These are phyloP conservation scores for Candida corydali DNA, from an alignment of 805 yeast genomes.

Conservation along the genomic window DNA sequence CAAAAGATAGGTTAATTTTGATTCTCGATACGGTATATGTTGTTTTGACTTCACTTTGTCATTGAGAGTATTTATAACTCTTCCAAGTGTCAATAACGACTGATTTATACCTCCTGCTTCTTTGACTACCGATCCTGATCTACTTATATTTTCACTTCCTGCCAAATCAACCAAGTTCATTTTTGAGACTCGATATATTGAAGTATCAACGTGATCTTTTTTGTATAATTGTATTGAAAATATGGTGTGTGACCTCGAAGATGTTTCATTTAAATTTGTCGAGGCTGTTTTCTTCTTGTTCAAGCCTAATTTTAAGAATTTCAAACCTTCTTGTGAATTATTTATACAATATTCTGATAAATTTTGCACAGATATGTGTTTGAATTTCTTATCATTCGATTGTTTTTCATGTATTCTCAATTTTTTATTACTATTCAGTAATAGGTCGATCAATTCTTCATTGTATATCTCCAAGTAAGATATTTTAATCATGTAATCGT, in stretches of 20 bases:
- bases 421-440: slow-evolving; percentile 44
- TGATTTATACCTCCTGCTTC: slow-evolving; percentile 95
- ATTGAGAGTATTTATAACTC: slow-evolving; percentile 67
- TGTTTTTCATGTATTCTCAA: slow-evolving; percentile 25
- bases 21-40: slow-evolving; percentile 84
- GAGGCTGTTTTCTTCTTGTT: slow-evolving; percentile 61
- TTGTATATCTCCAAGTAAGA: slow-evolving; percentile 85
- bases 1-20: slow-evolving; percentile 67
- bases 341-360: slow-evolving; percentile 57
- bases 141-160: slow-evolving; percentile 84
- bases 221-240: slow-evolving; percentile 61
- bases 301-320: slow-evolving; percentile 53
- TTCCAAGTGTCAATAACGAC: slow-evolving; percentile 78
- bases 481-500: slow-evolving; percentile 67
- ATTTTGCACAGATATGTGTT: slow-evolving; percentile 53
- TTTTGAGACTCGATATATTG: slow-evolving; percentile 47
- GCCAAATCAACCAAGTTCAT: slow-evolving; percentile 89
- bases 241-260: slow-evolving; percentile 75
- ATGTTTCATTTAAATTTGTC: slow-evolving; percentile 68
- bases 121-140: slow-evolving; percentile 88
- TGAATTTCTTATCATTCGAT: slow-evolving; percentile 27
- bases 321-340: slow-evolving; percentile 53
- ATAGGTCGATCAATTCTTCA: slow-evolving; percentile 75
- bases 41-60: slow-evolving; percentile 23
- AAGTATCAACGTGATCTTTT: slow-evolving; percentile 17